Base-by-base conservation (phyloP, 2,329 filamentous ascomycete genomes). In the Coniochaeta ligniaria region DNA sequence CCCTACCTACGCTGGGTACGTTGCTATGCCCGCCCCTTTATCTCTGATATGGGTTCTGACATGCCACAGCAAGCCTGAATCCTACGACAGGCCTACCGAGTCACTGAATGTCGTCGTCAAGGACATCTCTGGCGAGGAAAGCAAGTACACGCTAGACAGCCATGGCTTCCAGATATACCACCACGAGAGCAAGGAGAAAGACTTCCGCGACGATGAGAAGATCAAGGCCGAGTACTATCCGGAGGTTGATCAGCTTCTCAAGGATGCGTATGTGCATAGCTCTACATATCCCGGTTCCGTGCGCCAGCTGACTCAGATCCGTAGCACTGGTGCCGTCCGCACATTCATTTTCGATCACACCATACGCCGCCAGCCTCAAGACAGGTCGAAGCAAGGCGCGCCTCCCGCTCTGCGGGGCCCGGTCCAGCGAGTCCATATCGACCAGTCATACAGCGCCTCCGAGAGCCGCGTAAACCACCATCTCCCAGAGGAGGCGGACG, bases 181-280 rank as follows among this genome's bases (percentile, higher is more conserved):
- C 3, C 73, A 73, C 59, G 43, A 63, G 35, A 52, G 52, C 38
- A 73, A 69, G 4, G 65, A 74, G 45, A 60, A 64, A 17, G 67
- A 68, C 5, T 78, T 76, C 58, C 63, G 64, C 3, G 81, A 88
- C 68, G 83, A 88, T 59, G 80, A 80, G 3, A 76, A 78, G 35
- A 86, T 93, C 67, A 78, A 83, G 67, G 66, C 73, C 1, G 75
- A 80, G 28, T 93, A 92, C 74, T 93, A 92, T 71, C 83, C 85
- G 0, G 89, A 92, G 70, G 83, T 90, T 35, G 84, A 87, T 70
- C 72, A 82, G 57, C 73, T 92, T 20, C 69, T 92, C 0, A 86
- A 85, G 58, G 79, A 83, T 3, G 77, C 71, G 84, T 45, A 61
- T 36, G 38, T 61, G 12, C 54, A n/a, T 55, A 4, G 36, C n/a